A percentile compares a stretch with the other conserved stretches of the same genome.
Conservation (phyloP, 2,329 filamentous ascomycete genomes). For the Sporothrix dimorphospora region DNA sequence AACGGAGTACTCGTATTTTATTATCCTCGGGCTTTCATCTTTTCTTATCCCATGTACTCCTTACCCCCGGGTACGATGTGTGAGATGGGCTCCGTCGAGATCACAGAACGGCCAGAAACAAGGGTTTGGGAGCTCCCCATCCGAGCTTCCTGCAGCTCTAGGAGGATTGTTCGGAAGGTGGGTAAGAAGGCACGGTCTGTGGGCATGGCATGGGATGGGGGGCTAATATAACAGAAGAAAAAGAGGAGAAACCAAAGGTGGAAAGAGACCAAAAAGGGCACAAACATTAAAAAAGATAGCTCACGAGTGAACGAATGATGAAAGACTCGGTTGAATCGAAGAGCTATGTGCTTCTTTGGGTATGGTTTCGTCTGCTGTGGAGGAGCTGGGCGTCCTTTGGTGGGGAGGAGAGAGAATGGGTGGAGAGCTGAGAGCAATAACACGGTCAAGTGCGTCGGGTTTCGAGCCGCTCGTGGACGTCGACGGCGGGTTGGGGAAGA, state of each 20-base stretch:
- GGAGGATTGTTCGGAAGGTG: background rate
- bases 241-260: background rate
- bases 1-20: background rate
- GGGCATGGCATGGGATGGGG: conserved; percentile 15
- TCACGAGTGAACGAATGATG: background rate
- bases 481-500: background rate
- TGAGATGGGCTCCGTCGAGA: background rate
- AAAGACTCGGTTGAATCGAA: background rate
- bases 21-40: background rate
- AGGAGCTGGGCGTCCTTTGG: background rate
- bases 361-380: background rate
- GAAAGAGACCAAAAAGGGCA: background rate
- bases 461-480: conserved; percentile 6
- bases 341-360: background rate
- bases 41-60: background rate
- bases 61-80: background rate
- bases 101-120: conserved; percentile 5
- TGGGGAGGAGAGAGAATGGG: background rate
- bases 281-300: background rate
- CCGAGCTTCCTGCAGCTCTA: conserved; percentile 7
- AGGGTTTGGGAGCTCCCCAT: conserved; percentile 16
- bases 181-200: conserved; percentile 7
- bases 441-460: background rate
- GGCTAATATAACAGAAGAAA: conserved; percentile 14
- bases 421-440: conserved; percentile 17